These are phyloP conservation scores for Arachis monticola DNA, from an alignment of 331 rosid genomes.

Conservation along the genomic window DNA sequence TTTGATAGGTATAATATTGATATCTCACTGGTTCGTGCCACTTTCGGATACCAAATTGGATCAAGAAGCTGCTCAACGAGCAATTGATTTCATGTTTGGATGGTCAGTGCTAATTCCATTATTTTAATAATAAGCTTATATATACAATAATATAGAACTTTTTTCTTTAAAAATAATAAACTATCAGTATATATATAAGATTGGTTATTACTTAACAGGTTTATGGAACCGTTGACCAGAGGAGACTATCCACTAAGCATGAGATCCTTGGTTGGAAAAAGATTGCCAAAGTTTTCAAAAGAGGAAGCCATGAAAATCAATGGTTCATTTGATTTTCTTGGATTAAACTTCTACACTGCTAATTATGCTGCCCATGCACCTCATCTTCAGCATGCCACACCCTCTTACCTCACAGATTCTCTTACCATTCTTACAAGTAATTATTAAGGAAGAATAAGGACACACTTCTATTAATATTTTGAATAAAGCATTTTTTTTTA, in stretches of 20 bases:
- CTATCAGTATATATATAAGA: background rate
- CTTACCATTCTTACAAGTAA: constrained; percentile 37
- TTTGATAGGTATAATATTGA: constrained; percentile 50
- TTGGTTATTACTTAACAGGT: constrained; percentile 39
- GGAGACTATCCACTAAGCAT: constrained; percentile 62
- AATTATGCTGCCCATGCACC: constrained; percentile 40
- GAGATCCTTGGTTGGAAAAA: constrained; percentile 44
- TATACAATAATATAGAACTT: background rate
- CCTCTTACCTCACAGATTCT: constrained; percentile 40
- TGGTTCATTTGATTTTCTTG: constrained; percentile 63
- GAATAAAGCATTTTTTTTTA: background rate
- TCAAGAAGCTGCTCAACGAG: constrained; percentile 43
- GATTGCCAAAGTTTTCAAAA: constrained; percentile 53
- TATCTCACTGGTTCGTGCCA: constrained; percentile 51
- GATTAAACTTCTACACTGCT: constrained; percentile 57
- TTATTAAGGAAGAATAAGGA: constrained; percentile 6
- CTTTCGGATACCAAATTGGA: constrained; percentile 36
- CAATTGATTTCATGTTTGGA: constrained; percentile 58
- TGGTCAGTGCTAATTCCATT: constrained; percentile 39
- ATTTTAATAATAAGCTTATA: background rate
- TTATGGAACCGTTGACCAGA: constrained; percentile 47
- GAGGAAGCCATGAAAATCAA: constrained; percentile 42
- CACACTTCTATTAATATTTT: background rate
- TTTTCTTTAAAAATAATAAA: background rate
- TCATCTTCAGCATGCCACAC: background rate